phyloP scores from a whole-genome alignment of 306 rosid genomes.

The Potentilla sterilis region DNA sequence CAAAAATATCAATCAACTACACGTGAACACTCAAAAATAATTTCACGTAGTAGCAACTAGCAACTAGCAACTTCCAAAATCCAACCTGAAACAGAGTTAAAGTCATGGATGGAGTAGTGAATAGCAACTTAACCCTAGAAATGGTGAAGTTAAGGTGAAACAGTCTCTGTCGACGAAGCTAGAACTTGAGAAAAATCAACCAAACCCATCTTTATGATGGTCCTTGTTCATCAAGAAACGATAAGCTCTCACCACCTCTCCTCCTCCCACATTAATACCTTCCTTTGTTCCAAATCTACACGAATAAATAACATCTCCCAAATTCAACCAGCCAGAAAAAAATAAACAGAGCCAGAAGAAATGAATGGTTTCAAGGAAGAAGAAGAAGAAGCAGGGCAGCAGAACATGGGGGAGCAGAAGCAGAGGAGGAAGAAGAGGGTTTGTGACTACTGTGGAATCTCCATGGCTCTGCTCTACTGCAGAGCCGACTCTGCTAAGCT shows the following conservation, averaged over 20 bases:
- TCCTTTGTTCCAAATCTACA: slow-evolving; percentile 30
- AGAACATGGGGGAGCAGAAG: slow-evolving; percentile 19
- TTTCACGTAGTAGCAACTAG: not conserved
- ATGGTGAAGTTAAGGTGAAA: not conserved
- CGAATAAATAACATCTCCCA: not conserved
- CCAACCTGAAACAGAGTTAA: not conserved
- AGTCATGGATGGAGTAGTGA: not conserved
- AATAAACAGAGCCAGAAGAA: not conserved
- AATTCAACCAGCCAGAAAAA: not conserved
- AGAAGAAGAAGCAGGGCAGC: not conserved
- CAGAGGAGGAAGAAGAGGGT: slow-evolving; percentile 1
- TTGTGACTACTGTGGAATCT: slow-evolving; percentile 63
- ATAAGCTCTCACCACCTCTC: slow-evolving; percentile 10
- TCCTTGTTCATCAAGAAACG: slow-evolving; percentile 53
- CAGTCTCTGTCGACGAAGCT: not conserved
- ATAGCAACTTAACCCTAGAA: not conserved
- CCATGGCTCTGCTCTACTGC: slow-evolving; percentile 69
- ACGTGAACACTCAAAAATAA: not conserved
- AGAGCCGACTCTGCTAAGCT: slow-evolving; percentile 90
- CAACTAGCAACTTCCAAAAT: slow-evolving; percentile 14
- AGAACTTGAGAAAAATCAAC: not conserved
- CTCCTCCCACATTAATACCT: slow-evolving; percentile 9
- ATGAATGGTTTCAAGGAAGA: slow-evolving; percentile 32
- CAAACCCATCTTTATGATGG: not conserved
- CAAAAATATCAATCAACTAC: not conserved